A percentile compares a stretch with the other conserved stretches of the same genome.
phyloP scores from a whole-genome alignment of 768 basidiomycete genomes.

The Gyrodon lividus region DNA sequence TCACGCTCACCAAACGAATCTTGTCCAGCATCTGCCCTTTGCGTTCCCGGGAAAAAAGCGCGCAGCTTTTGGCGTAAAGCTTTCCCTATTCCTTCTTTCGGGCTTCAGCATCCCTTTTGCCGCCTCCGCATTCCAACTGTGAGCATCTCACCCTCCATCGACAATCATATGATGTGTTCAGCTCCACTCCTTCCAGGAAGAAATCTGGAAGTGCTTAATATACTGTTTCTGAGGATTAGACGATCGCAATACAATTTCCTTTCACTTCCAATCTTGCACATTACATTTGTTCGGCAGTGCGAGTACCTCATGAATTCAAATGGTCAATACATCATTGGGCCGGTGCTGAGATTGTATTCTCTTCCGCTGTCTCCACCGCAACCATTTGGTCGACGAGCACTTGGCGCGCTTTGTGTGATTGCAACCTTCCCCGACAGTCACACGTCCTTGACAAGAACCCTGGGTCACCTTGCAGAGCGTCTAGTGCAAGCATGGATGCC shows the following conservation, averaged over 20 bases:
- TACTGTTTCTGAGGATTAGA: constrained; percentile 11
- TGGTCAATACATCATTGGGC: neutral
- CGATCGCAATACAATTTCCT: neutral
- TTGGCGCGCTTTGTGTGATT: constrained; percentile 37
- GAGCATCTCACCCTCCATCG: constrained; percentile 25
- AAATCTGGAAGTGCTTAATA: constrained; percentile 33
- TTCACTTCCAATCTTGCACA: neutral
- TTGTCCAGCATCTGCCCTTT: constrained; percentile 55
- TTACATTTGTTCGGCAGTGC: constrained; percentile 5
- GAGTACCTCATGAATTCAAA: constrained; percentile 1
- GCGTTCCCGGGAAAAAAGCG: constrained; percentile 51
- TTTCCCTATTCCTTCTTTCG: constrained; percentile 38
- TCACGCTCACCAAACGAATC: constrained; percentile 7
- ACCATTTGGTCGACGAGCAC: constrained; percentile 36
- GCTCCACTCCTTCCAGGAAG: constrained; percentile 34
- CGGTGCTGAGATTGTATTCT: constrained; percentile 12
- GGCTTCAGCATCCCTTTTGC: constrained; percentile 71
- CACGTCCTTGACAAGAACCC: constrained; percentile 63
- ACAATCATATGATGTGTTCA: constrained; percentile 1
- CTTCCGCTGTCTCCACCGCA: constrained; percentile 22
- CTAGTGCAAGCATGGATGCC: constrained; percentile 65
- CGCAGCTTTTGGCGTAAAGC: constrained; percentile 38
- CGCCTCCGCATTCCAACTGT: constrained; percentile 66
- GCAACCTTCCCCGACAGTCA: constrained; percentile 52
- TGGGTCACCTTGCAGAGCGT: constrained; percentile 64